A percentile compares a stretch with the other conserved stretches of the same genome.
Evolutionary conservation across 75 land plant species (phyloP).

Genomic region (Cryptomeria japonica): DNA sequence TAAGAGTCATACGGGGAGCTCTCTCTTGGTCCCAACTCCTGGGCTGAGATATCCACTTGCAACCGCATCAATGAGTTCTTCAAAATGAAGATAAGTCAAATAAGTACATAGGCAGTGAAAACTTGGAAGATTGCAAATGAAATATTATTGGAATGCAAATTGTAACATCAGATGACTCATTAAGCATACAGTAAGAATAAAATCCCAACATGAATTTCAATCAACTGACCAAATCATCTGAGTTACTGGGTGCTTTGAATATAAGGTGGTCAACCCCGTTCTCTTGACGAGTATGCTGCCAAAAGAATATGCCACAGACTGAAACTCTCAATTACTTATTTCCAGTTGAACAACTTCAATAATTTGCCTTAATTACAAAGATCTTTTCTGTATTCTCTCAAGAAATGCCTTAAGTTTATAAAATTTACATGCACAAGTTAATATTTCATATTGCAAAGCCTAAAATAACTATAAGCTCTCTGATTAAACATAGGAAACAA

Average conservation of each 20-base stretch:
- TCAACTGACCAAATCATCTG: conserved; percentile 7
- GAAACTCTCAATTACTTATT: background rate
- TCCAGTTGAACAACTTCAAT: background rate
- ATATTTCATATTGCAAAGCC: background rate
- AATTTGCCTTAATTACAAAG: background rate
- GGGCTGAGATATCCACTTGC: conserved; percentile 30
- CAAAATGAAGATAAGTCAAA: conserved; percentile 9
- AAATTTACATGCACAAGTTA: background rate
- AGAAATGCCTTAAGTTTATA: background rate
- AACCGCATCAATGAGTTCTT: conserved; percentile 18
- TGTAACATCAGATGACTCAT: background rate
- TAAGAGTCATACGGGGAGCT: conserved; percentile 52
- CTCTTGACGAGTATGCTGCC: background rate
- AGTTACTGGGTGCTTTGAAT: conserved; percentile 6
- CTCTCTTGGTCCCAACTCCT: conserved; percentile 52
- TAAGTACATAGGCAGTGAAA: background rate
- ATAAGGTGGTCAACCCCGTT: background rate
- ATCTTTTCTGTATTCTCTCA: background rate
- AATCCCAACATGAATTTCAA: conserved; percentile 6
- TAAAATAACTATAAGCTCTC: background rate
- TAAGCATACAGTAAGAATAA: background rate
- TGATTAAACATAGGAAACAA: background rate
- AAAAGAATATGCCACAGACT: background rate
- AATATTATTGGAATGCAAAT: background rate
- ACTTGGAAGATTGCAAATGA: background rate